Percentiles rank a stretch among this genome's conserved stretches.
phyloP scores from a whole-genome alignment of 179 eudicot genomes.

The Corrigiola litoralis region DNA sequence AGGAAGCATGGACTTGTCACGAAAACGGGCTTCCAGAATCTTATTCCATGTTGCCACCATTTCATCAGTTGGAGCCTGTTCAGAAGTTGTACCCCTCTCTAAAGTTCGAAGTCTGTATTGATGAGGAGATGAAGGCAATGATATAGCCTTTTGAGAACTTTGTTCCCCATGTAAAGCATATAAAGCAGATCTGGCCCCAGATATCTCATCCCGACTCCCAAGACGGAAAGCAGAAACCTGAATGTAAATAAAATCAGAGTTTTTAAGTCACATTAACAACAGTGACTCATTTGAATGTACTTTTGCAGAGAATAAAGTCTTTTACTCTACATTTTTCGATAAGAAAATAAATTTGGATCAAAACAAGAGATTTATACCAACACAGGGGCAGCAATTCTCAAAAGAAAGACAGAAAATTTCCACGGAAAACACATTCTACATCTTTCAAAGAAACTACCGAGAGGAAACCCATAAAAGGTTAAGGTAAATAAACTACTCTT shows the following conservation, averaged over 20 bases:
- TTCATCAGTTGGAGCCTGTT: constrained; percentile 41
- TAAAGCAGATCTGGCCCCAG: constrained; percentile 48
- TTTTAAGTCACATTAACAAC: background rate
- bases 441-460: too few species aligned
- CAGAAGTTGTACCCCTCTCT: constrained; percentile 40
- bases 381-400: too few species aligned
- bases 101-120: constrained; percentile 48
- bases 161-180: constrained; percentile 53
- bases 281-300: too few species aligned
- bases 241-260: constrained; percentile 3
- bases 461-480: too few species aligned
- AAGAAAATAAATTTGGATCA: too few species aligned
- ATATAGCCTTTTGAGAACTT: constrained; percentile 76
- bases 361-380: too few species aligned
- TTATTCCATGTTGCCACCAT: constrained; percentile 75
- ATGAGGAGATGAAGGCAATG: constrained; percentile 95
- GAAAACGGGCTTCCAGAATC: constrained; percentile 70
- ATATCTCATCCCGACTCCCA: constrained; percentile 48
- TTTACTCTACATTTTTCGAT: too few species aligned
- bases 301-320: too few species aligned
- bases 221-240: constrained; percentile 52
- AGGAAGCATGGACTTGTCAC: constrained; percentile 73
- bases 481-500: too few species aligned
- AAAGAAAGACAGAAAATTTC: too few species aligned
- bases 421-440: too few species aligned